A percentile compares a stretch with the other conserved stretches of the same genome.
Evolutionary conservation across 352 stramenopile genomes (phyloP).

Genomic region (Plasmopara halstedii): DNA sequence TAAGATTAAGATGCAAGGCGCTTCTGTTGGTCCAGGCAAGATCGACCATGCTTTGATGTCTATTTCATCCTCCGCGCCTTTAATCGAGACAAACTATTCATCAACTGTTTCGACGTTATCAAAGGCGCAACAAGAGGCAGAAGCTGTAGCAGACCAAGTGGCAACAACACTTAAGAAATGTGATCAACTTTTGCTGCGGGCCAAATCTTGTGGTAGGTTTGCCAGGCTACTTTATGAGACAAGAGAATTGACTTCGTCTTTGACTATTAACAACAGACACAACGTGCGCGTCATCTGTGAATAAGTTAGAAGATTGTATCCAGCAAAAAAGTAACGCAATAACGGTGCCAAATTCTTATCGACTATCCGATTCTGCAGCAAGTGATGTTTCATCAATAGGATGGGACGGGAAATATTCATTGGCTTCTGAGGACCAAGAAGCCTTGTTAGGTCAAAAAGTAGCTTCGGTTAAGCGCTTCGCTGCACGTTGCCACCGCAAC

Average conservation of each 20-base stretch:
- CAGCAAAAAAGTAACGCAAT: neutral
- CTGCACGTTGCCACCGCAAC: conserved; percentile 25
- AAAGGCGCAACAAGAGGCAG: conserved; percentile 25
- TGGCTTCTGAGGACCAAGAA: conserved; percentile 20
- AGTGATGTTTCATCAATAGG: conserved; percentile 1
- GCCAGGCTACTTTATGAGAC: neutral
- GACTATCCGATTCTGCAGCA: conserved; percentile 10
- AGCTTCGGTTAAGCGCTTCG: conserved; percentile 26
- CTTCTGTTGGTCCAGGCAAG: neutral
- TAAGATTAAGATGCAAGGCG: conserved; percentile 1
- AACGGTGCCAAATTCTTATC: conserved; percentile 1
- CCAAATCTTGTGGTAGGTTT: conserved; percentile 17
- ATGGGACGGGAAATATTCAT: conserved; percentile 2
- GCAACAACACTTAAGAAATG: conserved; percentile 45
- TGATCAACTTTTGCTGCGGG: conserved; percentile 37
- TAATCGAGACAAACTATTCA: conserved; percentile 1
- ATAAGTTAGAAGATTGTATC: conserved; percentile 11
- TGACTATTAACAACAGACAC: conserved; percentile 1
- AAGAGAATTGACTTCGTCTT: neutral
- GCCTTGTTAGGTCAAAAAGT: conserved; percentile 24
- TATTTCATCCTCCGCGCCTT: conserved; percentile 4
- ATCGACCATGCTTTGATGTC: neutral
- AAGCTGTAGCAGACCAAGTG: conserved; percentile 43
- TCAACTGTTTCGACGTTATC: conserved; percentile 10
- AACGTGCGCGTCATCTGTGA: conserved; percentile 16